phyloP scores from a whole-genome alignment of 768 basidiomycete species.

The Naganishia vishniacii region DNA sequence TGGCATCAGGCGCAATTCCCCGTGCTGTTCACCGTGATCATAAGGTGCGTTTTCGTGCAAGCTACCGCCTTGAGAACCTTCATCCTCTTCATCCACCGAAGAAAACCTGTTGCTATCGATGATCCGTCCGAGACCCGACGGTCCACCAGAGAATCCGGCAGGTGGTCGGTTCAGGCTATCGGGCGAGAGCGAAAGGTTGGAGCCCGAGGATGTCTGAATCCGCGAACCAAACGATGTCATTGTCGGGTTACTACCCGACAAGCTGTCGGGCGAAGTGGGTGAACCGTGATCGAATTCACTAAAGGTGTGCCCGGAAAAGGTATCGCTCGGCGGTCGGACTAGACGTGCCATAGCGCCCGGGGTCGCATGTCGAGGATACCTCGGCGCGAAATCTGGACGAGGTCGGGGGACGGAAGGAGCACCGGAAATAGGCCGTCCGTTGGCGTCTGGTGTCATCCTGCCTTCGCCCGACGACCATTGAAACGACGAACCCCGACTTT shows the following conservation, averaged over 20 bases:
- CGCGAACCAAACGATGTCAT: constrained; percentile 24
- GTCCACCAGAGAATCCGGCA: constrained; percentile 34
- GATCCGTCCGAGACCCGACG: constrained; percentile 39
- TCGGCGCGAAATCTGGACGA: constrained; percentile 45
- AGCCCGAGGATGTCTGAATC: constrained; percentile 6
- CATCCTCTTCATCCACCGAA: constrained; percentile 42
- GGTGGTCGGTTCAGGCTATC: constrained; percentile 19
- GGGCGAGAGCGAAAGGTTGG: constrained; percentile 3
- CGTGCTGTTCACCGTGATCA: constrained; percentile 22
- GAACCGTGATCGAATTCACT: constrained; percentile 36
- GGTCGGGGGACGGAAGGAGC: constrained; percentile 41
- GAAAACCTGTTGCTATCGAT: constrained; percentile 37
- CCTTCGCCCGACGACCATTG: constrained; percentile 43
- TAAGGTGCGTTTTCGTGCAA: constrained; percentile 14
- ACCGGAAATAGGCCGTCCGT: constrained; percentile 35
- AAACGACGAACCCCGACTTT: constrained; percentile 39
- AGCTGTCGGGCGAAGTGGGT: constrained; percentile 18
- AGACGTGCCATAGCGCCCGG: constrained; percentile 39
- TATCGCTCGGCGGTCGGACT: constrained; percentile 32
- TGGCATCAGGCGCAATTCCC: constrained; percentile 26
- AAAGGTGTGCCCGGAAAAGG: constrained; percentile 37
- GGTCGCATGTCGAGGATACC: constrained; percentile 45
- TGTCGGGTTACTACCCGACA: constrained; percentile 14
- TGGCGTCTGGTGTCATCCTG: constrained; percentile 28
- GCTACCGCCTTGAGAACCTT: constrained; percentile 34